A percentile compares a stretch with the other conserved stretches of the same genome.
Conservation (phyloP, 2,329 filamentous ascomycete genomes). For the Pyrenophora tritici-repentis region DNA sequence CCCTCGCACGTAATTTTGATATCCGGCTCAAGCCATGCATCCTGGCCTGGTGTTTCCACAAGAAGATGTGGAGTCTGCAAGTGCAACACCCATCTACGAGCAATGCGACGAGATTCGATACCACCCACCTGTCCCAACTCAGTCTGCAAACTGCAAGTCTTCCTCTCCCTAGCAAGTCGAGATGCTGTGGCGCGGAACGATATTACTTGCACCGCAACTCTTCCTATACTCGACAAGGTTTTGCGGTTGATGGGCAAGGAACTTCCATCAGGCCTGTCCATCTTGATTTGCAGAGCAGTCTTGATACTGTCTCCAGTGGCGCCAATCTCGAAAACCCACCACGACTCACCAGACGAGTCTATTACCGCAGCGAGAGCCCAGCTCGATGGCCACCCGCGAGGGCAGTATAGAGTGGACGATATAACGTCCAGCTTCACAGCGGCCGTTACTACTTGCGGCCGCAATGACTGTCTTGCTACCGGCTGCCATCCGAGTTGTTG, state of each 20-base stretch:
- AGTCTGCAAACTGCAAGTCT: slow-evolving; percentile 24
- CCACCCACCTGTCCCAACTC: slow-evolving; percentile 22
- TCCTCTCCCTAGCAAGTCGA: slow-evolving; percentile 29
- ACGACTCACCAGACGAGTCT: slow-evolving; percentile 42
- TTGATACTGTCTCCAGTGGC: slow-evolving; percentile 29
- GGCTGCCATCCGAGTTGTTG: slow-evolving; percentile 69
- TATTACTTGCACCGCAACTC: slow-evolving; percentile 46
- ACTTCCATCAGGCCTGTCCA: slow-evolving; percentile 28
- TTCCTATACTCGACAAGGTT: slow-evolving; percentile 44
- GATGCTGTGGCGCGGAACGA: slow-evolving; percentile 36
- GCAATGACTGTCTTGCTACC: slow-evolving; percentile 37
- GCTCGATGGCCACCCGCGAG: slow-evolving; percentile 69
- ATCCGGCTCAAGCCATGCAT: slow-evolving; percentile 35
- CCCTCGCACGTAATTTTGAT: slow-evolving; percentile 42
- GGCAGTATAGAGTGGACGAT: slow-evolving; percentile 71
- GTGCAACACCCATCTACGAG: slow-evolving; percentile 37
- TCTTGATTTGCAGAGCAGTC: slow-evolving; percentile 35
- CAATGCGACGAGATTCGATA: slow-evolving; percentile 7
- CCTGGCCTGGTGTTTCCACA: slow-evolving; percentile 22
- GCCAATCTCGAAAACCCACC: slow-evolving; percentile 45
- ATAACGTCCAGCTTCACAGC: slow-evolving; percentile 65
- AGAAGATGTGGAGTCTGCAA: slow-evolving; percentile 38
- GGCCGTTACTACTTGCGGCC: slow-evolving; percentile 61
- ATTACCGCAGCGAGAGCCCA: slow-evolving; percentile 71
- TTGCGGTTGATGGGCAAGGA: slow-evolving; percentile 30